A percentile compares a stretch with the other conserved stretches of the same genome.
Evolutionary conservation across 2,329 filamentous ascomycete genomes (phyloP).

Genomic region (Colletotrichum euphorbiae): DNA sequence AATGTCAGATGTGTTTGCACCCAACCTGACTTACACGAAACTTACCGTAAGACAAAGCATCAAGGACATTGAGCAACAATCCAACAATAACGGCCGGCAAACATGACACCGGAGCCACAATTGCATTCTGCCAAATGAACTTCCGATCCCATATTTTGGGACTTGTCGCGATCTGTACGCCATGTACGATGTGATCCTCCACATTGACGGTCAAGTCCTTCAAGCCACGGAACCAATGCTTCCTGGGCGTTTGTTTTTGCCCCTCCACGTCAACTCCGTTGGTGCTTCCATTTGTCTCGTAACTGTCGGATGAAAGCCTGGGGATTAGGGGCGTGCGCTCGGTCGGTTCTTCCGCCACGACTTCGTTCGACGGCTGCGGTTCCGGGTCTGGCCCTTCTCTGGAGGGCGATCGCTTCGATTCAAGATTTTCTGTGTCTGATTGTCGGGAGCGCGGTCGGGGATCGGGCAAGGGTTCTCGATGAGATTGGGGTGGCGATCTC

Average conservation of each 20-base stretch:
- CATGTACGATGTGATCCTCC: slow-evolving; percentile 47
- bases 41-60: slow-evolving; percentile 91
- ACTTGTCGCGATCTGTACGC: slow-evolving; percentile 42
- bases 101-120: slow-evolving; percentile 76
- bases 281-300: slow-evolving; percentile 43
- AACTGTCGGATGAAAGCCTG: slow-evolving; percentile 46
- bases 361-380: slow-evolving; percentile 25
- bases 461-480: slow-evolving; percentile 43
- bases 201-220: slow-evolving; percentile 48
- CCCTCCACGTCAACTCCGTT: slow-evolving; percentile 59
- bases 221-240: slow-evolving; percentile 51
- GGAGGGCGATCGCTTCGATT: slow-evolving; percentile 29
- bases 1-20: slow-evolving; percentile 36
- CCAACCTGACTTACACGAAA: slow-evolving; percentile 28
- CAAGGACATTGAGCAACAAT: slow-evolving; percentile 89
- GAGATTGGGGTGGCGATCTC: slow-evolving; percentile 59
- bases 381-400: slow-evolving; percentile 27
- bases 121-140: slow-evolving; percentile 70
- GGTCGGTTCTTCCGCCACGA: slow-evolving; percentile 42
- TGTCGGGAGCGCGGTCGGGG: slow-evolving; percentile 38
- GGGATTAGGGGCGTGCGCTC: slow-evolving; percentile 64
- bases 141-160: slow-evolving; percentile 72
- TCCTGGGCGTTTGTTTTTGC: slow-evolving; percentile 55
- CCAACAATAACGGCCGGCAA: slow-evolving; percentile 91
- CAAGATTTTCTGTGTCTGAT: slow-evolving; percentile 19